A percentile compares a stretch with the other conserved stretches of the same genome.
phyloP scores from a whole-genome alignment of 78 protist species.

The Polysphondylium violaceum region DNA sequence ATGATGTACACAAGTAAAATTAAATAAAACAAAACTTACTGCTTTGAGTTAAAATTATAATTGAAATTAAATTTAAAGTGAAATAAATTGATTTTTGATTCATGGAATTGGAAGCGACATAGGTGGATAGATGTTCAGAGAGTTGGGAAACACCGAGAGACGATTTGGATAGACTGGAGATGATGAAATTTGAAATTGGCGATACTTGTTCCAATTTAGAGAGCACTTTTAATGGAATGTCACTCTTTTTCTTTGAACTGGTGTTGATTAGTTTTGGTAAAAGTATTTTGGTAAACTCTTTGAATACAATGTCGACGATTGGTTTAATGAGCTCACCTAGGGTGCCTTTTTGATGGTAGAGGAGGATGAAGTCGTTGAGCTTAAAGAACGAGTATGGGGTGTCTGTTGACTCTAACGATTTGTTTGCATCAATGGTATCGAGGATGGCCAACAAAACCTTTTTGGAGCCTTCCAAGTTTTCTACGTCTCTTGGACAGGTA shows the following conservation, averaged over 20 bases:
- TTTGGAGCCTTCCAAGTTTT: not conserved
- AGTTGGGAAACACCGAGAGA: not conserved
- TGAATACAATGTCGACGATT: not conserved
- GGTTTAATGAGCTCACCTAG: not conserved
- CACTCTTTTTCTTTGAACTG: not conserved
- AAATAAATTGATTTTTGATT: conserved; percentile 36
- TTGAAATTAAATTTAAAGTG: conserved; percentile 36
- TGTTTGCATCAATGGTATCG: not conserved
- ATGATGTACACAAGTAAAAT: too few relatives aligned
- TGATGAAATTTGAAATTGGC: conserved; percentile 24
- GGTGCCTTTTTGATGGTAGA: conserved; percentile 8
- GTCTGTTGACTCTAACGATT: not conserved
- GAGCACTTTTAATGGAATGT: not conserved
- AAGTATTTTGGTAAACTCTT: conserved; percentile 6
- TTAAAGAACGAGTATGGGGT: conserved; percentile 4
- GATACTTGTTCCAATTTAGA: not conserved
- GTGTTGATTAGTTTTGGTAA: not conserved
- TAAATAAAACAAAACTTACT: not conserved
- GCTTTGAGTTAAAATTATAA: conserved; percentile 23
- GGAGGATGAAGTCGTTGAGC: conserved; percentile 7
- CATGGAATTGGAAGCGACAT: conserved; percentile 28
- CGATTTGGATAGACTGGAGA: conserved; percentile 1
- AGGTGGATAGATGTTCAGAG: conserved; percentile 1
- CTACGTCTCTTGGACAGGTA: not conserved
- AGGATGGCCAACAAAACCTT: not conserved